These are phyloP conservation scores for Diophrys sp. DNA, from an alignment of 73 alveolate genomes.

Conservation along the genomic window DNA sequence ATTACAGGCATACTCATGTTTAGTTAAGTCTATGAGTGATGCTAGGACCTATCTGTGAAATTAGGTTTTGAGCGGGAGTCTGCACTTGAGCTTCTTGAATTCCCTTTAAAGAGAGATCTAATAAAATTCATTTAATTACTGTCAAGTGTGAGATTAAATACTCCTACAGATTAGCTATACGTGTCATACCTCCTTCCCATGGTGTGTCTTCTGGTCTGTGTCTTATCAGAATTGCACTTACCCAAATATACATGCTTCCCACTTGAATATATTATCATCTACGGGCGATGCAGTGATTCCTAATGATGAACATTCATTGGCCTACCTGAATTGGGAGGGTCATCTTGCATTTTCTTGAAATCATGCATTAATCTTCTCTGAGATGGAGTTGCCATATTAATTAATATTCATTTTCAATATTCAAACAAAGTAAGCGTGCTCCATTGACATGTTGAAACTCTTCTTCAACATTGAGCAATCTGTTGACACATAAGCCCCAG, in stretches of 20 bases:
- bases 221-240: too few relatives aligned
- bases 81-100: too few relatives aligned
- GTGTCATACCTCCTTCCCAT: conserved; percentile 99
- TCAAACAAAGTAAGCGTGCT: conserved; percentile 19
- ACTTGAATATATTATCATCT: conserved; percentile 78
- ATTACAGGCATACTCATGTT: too few relatives aligned
- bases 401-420: conserved; percentile 7
- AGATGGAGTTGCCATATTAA: conserved; percentile 92
- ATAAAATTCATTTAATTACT: too few relatives aligned
- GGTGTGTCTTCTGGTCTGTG: conserved; percentile 97
- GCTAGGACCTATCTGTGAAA: too few relatives aligned
- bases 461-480: conserved; percentile 61
- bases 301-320: too few relatives aligned
- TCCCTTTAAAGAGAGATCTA: too few relatives aligned
- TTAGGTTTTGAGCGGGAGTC: too few relatives aligned
- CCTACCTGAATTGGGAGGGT: conserved; percentile 42
- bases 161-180: too few relatives aligned
- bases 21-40: too few relatives aligned
- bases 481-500: conserved; percentile 55
- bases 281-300: conserved; percentile 93
- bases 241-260: conserved; percentile 66
- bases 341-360: conserved; percentile 78
- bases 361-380: conserved; percentile 90
- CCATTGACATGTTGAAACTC: conserved; percentile 62
- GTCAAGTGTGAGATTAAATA: too few relatives aligned